Evolutionary conservation across 2,329 filamentous ascomycete genomes (phyloP).

Genomic region (Aspergillus novoparasiticus): DNA sequence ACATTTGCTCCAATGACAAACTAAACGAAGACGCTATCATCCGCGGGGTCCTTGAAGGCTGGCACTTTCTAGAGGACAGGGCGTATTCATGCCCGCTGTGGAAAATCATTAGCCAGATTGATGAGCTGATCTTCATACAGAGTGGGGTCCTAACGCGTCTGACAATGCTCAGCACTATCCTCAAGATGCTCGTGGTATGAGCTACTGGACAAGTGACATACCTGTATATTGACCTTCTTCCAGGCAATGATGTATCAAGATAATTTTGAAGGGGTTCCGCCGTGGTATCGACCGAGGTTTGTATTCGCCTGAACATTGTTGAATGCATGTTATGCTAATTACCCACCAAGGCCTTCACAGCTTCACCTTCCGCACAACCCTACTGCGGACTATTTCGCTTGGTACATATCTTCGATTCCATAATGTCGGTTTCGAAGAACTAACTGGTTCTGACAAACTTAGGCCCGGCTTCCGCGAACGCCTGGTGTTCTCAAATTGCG

Average conservation of each 20-base stretch:
- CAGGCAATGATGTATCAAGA: neutral
- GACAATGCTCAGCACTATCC: neutral
- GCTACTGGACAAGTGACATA: neutral
- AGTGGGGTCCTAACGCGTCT: neutral
- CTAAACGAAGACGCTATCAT: neutral
- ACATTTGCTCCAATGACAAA: neutral
- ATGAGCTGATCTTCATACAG: neutral
- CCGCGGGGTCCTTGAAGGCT: neutral
- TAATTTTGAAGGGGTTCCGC: neutral
- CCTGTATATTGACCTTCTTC: constrained; percentile 11
- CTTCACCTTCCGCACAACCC: neutral
- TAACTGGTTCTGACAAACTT: neutral
- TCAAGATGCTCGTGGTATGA: neutral
- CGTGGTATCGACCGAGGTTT: neutral
- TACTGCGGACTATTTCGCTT: neutral
- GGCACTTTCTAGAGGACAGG: neutral
- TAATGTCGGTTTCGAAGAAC: neutral
- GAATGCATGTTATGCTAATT: neutral
- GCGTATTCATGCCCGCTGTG: neutral
- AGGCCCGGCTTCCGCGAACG: neutral
- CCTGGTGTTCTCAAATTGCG: neutral
- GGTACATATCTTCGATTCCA: neutral
- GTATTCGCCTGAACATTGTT: neutral
- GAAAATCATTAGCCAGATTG: neutral
- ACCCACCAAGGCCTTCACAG: neutral